Percentiles rank a stretch among this genome's conserved stretches.
Evolutionary conservation across 805 yeast species (phyloP).

Genomic region (Saccharomycopsis guyanensis): DNA sequence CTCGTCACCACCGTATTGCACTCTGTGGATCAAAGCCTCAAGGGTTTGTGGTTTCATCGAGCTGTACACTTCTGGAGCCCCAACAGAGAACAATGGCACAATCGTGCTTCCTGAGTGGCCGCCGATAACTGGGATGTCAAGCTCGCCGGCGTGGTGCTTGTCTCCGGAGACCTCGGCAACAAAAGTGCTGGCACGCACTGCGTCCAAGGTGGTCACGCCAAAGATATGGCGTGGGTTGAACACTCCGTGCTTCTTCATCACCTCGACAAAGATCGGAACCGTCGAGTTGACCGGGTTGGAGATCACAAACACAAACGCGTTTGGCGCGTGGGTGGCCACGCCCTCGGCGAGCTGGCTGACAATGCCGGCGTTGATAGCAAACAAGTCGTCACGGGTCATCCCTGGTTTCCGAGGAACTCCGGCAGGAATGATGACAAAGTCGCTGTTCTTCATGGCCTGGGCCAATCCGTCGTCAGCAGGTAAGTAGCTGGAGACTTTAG

Average conservation of each 20-base stretch:
- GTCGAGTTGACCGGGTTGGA: conserved; percentile 94
- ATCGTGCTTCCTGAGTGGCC: conserved; percentile 96
- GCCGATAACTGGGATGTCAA: conserved; percentile 69
- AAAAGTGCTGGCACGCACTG: conserved; percentile 82
- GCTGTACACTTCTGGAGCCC: conserved; percentile 26
- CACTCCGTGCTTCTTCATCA: conserved; percentile 57
- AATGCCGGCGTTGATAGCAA: conserved; percentile 77
- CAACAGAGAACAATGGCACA: conserved; percentile 67
- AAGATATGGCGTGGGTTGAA: conserved; percentile 67
- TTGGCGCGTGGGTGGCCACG: conserved; percentile 63
- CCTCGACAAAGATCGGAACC: conserved; percentile 82
- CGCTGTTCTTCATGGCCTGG: conserved; percentile 19
- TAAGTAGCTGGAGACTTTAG: conserved; percentile 50
- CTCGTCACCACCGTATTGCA: conserved; percentile 96
- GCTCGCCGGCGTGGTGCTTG: conserved; percentile 39
- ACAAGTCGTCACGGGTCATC: conserved; percentile 86
- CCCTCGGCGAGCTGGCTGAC: conserved; percentile 67
- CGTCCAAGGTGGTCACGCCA: conserved; percentile 86
- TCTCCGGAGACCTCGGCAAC: conserved; percentile 46
- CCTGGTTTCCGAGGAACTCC: conserved; percentile 94
- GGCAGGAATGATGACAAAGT: conserved; percentile 50
- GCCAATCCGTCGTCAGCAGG: conserved; percentile 36
- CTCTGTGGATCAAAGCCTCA: conserved; percentile 71
- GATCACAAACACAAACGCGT: conserved; percentile 72
- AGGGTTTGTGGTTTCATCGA: conserved; percentile 31